phyloP scores from a whole-genome alignment of 495 filamentous ascomycete species.

The Neurospora tetraspora region DNA sequence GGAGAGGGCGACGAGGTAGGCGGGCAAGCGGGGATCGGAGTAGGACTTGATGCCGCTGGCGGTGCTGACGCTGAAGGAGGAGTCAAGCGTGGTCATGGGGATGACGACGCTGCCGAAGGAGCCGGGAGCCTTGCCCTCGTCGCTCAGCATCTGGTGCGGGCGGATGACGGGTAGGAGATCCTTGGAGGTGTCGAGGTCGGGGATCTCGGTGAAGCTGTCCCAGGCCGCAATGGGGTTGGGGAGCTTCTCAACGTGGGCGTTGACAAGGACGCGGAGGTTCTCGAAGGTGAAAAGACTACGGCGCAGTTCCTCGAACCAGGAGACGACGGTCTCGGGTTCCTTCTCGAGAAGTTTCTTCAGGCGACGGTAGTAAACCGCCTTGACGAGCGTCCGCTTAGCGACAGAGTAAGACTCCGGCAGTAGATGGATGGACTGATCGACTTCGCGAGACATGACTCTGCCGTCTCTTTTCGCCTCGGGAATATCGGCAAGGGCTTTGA shows the following conservation, averaged over 20 bases:
- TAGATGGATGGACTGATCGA: constrained; percentile 72
- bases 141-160: constrained; percentile 50
- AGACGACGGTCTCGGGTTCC: constrained; percentile 59
- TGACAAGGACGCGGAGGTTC: constrained; percentile 77
- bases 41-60: constrained; percentile 64
- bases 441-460: constrained; percentile 62
- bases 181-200: constrained; percentile 33
- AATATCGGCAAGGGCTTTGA: constrained; percentile 81
- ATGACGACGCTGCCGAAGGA: constrained; percentile 63
- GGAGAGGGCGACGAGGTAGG: constrained; percentile 73
- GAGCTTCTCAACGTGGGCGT: constrained; percentile 71
- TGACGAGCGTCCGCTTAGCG: constrained; percentile 74
- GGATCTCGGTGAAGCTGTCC: constrained; percentile 46
- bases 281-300: constrained; percentile 62
- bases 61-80: constrained; percentile 73
- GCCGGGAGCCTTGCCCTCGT: constrained; percentile 63
- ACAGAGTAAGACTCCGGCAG: constrained; percentile 60
- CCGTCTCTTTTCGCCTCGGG: constrained; percentile 88
- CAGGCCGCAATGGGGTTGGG: constrained; percentile 72
- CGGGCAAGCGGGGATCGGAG: constrained; percentile 66
- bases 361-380: constrained; percentile 77
- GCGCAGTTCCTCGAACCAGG: constrained; percentile 66
- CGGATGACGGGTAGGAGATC: constrained; percentile 36
- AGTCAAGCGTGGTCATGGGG: constrained; percentile 87
- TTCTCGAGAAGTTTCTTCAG: constrained; percentile 66